Evolutionary conservation across 495 filamentous ascomycete genomes (phyloP), one percentile per base, ranked within the genome.

Genomic region (Neurospora sp.): DNA sequence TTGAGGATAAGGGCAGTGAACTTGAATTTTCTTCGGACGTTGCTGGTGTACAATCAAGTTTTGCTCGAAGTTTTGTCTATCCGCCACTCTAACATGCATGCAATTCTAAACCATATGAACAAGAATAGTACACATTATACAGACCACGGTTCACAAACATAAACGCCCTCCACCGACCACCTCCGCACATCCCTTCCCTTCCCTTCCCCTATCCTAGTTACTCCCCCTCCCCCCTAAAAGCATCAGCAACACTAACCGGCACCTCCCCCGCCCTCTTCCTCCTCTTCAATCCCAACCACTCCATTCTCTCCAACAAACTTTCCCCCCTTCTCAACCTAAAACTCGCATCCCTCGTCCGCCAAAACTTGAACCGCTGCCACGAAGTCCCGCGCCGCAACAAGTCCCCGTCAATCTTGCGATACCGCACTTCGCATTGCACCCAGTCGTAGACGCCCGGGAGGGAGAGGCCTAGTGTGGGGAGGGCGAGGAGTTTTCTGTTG

Each of bases 391-490:
- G 27, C 72, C 69, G 23, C 16, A 84, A 66, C 35, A 82, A 76
- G 1, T 77, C 75, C 0, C 73, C 72, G 46, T 87, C 83, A 0
- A 85, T 75, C 72, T 85, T 85, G 46, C 84, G 82, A 70, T 86
- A 90, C 41, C 85, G 78, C 0, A 88, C 77, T 72, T 87, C 82
- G 74, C 79, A 88, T 20, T 79, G 40, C 49, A 87, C 12, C 82
- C 81, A 82, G 1, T 82, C 69, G n/a, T 81, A 77, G 4, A 82
- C 18, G 0, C 74, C 74, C 0, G 81, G 80, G 11, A 85, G 46
- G 4, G 77, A 72, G n/a, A 87, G 71, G 0, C 80, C 83, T 37
- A 90, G 77, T 1, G 87, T 86, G 1, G 88, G 88, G 40, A 90
- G 77, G 14, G 83, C 86, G 11, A 90, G 37, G 20, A 88, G 73